phyloP scores from a whole-genome alignment of 768 basidiomycete species.

The Collybia nuda region DNA sequence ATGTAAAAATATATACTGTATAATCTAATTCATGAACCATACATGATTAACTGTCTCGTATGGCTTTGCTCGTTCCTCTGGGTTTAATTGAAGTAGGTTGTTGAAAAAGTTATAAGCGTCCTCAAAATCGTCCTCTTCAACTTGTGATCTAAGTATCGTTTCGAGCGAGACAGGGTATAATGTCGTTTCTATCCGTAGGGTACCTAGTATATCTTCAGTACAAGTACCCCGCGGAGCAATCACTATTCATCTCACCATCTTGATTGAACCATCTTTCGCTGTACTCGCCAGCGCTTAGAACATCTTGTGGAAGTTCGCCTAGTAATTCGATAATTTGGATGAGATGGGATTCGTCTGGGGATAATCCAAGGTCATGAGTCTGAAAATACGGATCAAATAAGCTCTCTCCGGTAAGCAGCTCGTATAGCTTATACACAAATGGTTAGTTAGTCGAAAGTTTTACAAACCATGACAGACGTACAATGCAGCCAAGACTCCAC shows the following conservation, averaged over 20 bases:
- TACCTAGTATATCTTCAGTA: conserved; percentile 8
- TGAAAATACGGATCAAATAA: conserved; percentile 23
- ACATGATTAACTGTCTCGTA: conserved; percentile 19
- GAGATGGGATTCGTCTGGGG: conserved; percentile 24
- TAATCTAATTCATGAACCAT: conserved; percentile 15
- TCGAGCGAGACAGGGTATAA: conserved; percentile 21
- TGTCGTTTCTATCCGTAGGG: conserved; percentile 19
- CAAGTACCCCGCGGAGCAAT: not conserved
- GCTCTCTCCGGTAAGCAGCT: conserved; percentile 20
- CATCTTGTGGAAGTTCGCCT: conserved; percentile 17
- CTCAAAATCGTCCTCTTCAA: conserved; percentile 11
- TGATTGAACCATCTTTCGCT: conserved; percentile 20
- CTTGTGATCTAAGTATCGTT: conserved; percentile 13
- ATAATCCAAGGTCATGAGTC: conserved; percentile 20
- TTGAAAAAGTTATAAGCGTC: conserved; percentile 16
- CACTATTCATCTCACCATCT: conserved; percentile 13
- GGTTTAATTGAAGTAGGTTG: conserved; percentile 15
- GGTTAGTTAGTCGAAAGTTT: not conserved
- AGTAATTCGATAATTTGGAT: conserved; percentile 26
- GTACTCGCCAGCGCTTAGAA: conserved; percentile 15
- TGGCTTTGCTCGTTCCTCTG: conserved; percentile 14
- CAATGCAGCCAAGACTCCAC: conserved; percentile 27
- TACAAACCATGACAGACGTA: not conserved
- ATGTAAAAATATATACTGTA: too few species aligned
- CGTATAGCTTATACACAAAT: conserved; percentile 20